Percentiles rank a stretch among this genome's conserved stretches.
These are phyloP conservation scores for Turritis glabra DNA, from an alignment of 345 rosid genomes.

Conservation along the genomic window DNA sequence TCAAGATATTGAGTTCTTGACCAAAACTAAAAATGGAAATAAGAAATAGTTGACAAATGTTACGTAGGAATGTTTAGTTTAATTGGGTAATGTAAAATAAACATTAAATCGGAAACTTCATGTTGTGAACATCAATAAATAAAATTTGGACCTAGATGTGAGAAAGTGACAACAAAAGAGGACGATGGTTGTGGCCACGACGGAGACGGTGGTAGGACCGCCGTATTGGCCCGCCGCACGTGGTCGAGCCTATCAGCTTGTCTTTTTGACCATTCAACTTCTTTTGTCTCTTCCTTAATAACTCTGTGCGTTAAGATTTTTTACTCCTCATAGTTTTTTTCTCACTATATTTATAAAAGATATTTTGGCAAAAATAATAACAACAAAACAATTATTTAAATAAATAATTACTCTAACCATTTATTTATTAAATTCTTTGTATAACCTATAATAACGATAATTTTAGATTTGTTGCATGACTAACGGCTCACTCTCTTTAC, in stretches of 20 bases:
- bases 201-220: constrained; percentile 39
- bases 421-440: too few species aligned
- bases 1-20: background rate
- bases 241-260: constrained; percentile 33
- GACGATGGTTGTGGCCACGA: constrained; percentile 19
- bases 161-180: constrained; percentile 23
- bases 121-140: constrained; percentile 13
- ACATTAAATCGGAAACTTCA: background rate
- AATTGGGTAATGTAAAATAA: background rate
- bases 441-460: too few species aligned
- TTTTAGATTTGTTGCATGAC: too few species aligned
- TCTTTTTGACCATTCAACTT: constrained; percentile 33
- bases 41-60: background rate
- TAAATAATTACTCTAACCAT: too few species aligned
- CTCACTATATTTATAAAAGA: too few species aligned
- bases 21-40: constrained; percentile 2
- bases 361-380: too few species aligned
- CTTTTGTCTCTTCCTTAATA: constrained; percentile 20
- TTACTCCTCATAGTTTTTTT: background rate
- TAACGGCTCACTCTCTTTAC: too few species aligned
- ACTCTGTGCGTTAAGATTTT: constrained; percentile 6
- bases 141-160: constrained; percentile 12
- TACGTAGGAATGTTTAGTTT: constrained; percentile 15
- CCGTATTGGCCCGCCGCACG: constrained; percentile 37
- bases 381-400: too few species aligned